These are phyloP conservation scores for Pichia membranifaciens DNA, from an alignment of 805 yeast genomes.

Conservation along the genomic window DNA sequence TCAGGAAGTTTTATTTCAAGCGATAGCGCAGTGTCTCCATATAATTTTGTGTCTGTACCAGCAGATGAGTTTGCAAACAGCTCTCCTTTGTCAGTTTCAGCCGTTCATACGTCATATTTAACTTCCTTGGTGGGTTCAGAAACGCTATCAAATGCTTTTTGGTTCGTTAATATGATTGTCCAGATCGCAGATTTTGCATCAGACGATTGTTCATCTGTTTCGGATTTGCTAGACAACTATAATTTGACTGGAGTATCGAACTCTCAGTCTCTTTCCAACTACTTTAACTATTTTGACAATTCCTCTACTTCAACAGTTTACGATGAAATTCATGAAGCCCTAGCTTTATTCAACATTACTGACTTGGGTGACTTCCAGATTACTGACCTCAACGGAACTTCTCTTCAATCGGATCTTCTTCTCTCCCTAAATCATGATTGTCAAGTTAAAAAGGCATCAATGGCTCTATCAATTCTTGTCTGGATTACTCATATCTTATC, in stretches of 20 bases:
- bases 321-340: not conserved
- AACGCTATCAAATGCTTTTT: slow-evolving; percentile 20
- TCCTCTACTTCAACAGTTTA: slow-evolving; percentile 5
- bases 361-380: slow-evolving; percentile 3
- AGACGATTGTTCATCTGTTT: slow-evolving; percentile 23
- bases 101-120: slow-evolving; percentile 36
- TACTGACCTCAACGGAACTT: slow-evolving; percentile 14
- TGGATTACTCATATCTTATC: slow-evolving; percentile 15
- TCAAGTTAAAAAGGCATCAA: slow-evolving; percentile 20
- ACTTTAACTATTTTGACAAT: slow-evolving; percentile 18
- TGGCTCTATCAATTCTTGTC: slow-evolving; percentile 16
- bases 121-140: slow-evolving; percentile 33
- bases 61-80: not conserved
- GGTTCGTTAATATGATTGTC: slow-evolving; percentile 23
- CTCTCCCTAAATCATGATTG: slow-evolving; percentile 17
- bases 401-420: slow-evolving; percentile 15
- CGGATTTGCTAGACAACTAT: slow-evolving; percentile 22
- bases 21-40: not conserved
- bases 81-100: slow-evolving; percentile 14
- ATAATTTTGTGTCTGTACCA: not conserved
- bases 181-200: slow-evolving; percentile 24
- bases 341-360: not conserved
- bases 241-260: slow-evolving; percentile 20
- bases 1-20: not conserved
- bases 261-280: slow-evolving; percentile 12